phyloP scores from a whole-genome alignment of 73 alveolate species.

The Tetrahymena elliotti region DNA sequence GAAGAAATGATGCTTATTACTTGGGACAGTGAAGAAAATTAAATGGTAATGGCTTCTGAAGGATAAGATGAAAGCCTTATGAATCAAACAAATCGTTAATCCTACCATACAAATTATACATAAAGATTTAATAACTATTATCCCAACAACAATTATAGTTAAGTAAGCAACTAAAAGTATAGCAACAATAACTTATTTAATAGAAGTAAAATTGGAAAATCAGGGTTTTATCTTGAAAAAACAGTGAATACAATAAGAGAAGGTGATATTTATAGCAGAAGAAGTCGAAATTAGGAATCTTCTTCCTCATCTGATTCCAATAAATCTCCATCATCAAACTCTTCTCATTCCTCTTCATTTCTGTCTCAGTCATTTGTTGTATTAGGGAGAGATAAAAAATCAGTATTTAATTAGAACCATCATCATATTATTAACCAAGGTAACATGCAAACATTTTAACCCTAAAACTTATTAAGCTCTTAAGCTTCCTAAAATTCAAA shows the following conservation, averaged over 20 bases:
- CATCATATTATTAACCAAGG: not conserved
- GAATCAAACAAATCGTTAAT: not conserved
- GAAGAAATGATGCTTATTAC: not conserved
- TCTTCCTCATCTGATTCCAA: not conserved
- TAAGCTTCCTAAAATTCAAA: not conserved
- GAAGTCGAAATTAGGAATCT: not conserved
- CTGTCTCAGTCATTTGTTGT: not conserved
- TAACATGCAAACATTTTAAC: not conserved
- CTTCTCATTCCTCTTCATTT: not conserved
- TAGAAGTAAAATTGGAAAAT: not conserved
- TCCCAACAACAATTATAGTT: not conserved
- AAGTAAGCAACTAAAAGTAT: not conserved
- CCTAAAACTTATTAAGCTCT: not conserved
- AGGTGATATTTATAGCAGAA: not conserved
- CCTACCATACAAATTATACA: not conserved
- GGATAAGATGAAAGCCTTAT: not conserved
- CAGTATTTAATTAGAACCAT: not conserved
- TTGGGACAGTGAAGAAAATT: not conserved
- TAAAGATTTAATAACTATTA: not conserved
- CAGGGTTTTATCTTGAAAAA: not conserved
- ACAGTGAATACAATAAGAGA: not conserved
- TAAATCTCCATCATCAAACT: not conserved
- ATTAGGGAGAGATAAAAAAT: not conserved
- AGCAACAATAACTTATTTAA: not conserved
- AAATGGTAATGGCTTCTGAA: not conserved